Percentiles rank a stretch among this genome's conserved stretches.
phyloP scores from a whole-genome alignment of 2,329 filamentous ascomycete species.

The Aspergillus versicolor region DNA sequence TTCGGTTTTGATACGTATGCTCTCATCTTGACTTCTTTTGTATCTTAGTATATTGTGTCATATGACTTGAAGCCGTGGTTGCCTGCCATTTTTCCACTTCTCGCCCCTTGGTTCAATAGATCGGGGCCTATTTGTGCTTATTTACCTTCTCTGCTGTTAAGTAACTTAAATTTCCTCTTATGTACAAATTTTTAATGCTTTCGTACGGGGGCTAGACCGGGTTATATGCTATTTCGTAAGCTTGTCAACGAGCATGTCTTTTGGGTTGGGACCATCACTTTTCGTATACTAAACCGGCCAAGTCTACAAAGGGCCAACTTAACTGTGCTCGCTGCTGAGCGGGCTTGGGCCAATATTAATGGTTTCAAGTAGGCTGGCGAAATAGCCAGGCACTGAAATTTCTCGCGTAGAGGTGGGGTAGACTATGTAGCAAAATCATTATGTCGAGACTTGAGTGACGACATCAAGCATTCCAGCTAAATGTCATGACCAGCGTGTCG shows the following conservation, averaged over 20 bases:
- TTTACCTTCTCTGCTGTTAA: constrained; percentile 22
- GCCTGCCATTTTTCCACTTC: constrained; percentile 22
- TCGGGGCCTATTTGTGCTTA: constrained; percentile 21
- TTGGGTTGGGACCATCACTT: too few species aligned
- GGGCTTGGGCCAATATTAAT: background rate
- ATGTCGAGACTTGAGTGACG: background rate
- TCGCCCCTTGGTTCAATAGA: constrained; percentile 14
- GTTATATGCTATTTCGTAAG: background rate
- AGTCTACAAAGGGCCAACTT: too few species aligned
- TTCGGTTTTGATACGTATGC: constrained; percentile 30
- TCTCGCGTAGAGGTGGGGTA: background rate
- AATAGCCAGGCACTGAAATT: background rate
- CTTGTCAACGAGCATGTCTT: background rate
- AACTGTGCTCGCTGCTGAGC: too few species aligned
- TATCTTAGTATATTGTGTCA: constrained; percentile 36
- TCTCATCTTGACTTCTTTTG: constrained; percentile 32
- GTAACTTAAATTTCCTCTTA: constrained; percentile 18
- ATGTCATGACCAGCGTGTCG: background rate
- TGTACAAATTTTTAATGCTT: constrained; percentile 8
- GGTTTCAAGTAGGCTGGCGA: background rate
- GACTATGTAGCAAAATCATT: too few species aligned
- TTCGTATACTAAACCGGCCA: too few species aligned
- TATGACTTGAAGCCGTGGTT: constrained; percentile 28
- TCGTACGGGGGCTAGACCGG: background rate
- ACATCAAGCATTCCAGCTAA: background rate